A percentile compares a stretch with the other conserved stretches of the same genome.
Evolutionary conservation across 441 rosid genomes (phyloP).

Genomic region (Bruguiera hainesii): DNA sequence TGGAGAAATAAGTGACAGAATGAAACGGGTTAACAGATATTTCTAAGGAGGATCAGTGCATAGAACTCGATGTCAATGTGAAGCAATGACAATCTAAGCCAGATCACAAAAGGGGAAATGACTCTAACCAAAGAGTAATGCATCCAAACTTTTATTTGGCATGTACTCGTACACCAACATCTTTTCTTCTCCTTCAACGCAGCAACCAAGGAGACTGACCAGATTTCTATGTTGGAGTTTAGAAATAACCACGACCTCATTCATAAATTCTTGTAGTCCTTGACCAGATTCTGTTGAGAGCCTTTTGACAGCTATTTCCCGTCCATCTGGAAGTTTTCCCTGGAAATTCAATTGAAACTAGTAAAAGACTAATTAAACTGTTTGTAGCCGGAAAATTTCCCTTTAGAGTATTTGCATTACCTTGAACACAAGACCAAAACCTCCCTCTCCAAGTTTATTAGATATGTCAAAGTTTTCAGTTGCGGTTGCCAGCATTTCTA

Average conservation of each 20-base stretch:
- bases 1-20: neutral
- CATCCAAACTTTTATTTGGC: slow-evolving; percentile 55
- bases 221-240: slow-evolving; percentile 57
- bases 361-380: neutral
- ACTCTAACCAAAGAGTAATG: slow-evolving; percentile 29
- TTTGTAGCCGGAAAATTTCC: neutral
- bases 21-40: neutral
- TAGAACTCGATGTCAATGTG: slow-evolving; percentile 12
- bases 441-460: slow-evolving; percentile 55
- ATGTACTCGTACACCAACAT: slow-evolving; percentile 53
- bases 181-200: slow-evolving; percentile 47
- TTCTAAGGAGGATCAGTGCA: neutral
- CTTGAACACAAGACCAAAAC: slow-evolving; percentile 52
- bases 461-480: slow-evolving; percentile 37
- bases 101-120: neutral
- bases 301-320: slow-evolving; percentile 36
- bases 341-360: neutral
- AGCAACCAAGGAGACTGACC: slow-evolving; percentile 46
- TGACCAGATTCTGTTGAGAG: slow-evolving; percentile 31
- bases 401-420: slow-evolving; percentile 18
- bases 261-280: slow-evolving; percentile 35
- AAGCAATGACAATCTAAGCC: neutral
- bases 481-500: slow-evolving; percentile 28
- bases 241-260: slow-evolving; percentile 47
- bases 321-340: slow-evolving; percentile 30